phyloP scores from a whole-genome alignment of 1,284 basidiomycete genomes.

The Earliella scabrosa region DNA sequence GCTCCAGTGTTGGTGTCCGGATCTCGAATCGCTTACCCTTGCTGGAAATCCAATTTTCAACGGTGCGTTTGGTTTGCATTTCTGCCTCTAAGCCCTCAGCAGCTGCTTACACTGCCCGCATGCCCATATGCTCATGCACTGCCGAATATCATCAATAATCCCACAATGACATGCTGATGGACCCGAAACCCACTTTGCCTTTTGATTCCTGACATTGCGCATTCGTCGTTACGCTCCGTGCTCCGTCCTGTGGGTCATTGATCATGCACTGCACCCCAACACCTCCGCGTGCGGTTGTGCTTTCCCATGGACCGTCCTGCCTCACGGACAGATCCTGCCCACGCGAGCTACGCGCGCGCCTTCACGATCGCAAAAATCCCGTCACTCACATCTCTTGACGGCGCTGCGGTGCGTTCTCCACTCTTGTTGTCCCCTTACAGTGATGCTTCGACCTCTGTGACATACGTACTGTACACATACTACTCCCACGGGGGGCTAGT shows the following conservation, averaged over 20 bases:
- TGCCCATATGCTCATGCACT: background rate
- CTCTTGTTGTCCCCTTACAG: background rate
- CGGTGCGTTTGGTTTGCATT: conserved; percentile 40
- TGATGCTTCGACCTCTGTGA: too few species aligned
- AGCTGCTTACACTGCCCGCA: background rate
- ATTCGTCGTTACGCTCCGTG: background rate
- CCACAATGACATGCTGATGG: background rate
- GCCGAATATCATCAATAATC: too few species aligned
- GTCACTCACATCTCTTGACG: conserved; percentile 68
- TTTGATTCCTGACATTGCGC: background rate
- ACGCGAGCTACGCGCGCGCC: conserved; percentile 57
- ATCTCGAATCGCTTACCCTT: conserved; percentile 61
- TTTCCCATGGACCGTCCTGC: background rate
- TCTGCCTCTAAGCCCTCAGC: background rate
- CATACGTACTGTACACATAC: too few species aligned
- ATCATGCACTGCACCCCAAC: background rate
- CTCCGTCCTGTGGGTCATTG: background rate
- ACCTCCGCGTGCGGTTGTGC: conserved; percentile 4
- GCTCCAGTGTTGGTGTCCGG: conserved; percentile 67
- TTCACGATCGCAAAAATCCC: conserved; percentile 77
- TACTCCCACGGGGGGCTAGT: too few species aligned
- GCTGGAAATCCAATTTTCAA: conserved; percentile 65
- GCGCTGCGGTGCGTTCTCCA: conserved; percentile 55
- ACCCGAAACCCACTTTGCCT: background rate
- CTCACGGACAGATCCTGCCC: conserved; percentile 39